Base-by-base conservation (phyloP, 148 eudicot species). In the Camellia sinensis region DNA sequence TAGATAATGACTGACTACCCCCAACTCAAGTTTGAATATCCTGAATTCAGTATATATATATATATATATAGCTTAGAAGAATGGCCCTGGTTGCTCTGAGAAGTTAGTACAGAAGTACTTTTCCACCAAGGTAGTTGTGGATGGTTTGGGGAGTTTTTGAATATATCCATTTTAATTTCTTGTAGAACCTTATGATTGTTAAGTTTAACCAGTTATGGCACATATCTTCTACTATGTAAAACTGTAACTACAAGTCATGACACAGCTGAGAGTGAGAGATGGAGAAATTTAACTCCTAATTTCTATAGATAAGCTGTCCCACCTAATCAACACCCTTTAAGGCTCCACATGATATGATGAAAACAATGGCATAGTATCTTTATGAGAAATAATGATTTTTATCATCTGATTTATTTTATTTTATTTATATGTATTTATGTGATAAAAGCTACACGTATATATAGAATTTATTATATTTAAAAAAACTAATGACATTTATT, bases 231-330 rank as follows among this genome's bases (percentile, higher is more conserved):
- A 13, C 57, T 12, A 5, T 44, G 57, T 76, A 29, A 0, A 21
- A 46, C 79, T 76, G 71, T 17, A 76, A 64, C 13, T 63, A 19
- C 60, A 76, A 76, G 79, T 76, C 70, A 76, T 76, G 43, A 44
- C 6, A 43, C 7, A 54, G 0, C 37, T 29, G 37, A 29, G 37
- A 0, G 37, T 29, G 37, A 29, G 37, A 29, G 37, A 1, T 29
- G 37, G 37, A 29, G 37, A 29, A 29, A 29, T 29, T 29, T 29
- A 29, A 29, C 37, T 1, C 37, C 37, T 1, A 29, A 29, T 29
- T 29, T 29, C 37, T 29, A 1, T 29, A 29, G 37, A 29, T 29
- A 29, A 29, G 37, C 37, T 29, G 37, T 29, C 37, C 37, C 37
- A 29, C 37, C 37, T 29, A 29, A 29, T 29, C 37, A 29, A 29